Base-by-base conservation (phyloP, 495 filamentous ascomycete genomes). In the Neurospora sp. region DNA sequence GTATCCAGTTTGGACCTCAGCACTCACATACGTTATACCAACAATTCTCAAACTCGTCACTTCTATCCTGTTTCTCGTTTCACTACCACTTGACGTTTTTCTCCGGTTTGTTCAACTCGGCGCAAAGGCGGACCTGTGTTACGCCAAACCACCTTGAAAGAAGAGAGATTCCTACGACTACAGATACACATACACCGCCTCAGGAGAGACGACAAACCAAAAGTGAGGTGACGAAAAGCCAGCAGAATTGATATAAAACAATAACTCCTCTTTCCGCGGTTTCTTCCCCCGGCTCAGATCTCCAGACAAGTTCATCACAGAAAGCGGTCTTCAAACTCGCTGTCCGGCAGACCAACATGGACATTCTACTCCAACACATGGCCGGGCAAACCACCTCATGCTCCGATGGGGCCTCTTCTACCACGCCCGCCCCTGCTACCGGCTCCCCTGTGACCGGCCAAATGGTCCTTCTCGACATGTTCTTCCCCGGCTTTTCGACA, bases 401-500 rank as follows among this genome's bases (percentile, higher is more conserved):
- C 11, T 39, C 17, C 66, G 72, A 69, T 73, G 45, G 42, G 31
- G 3, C 54, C 28, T 66, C 54, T 66, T 66, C 37, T 5, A 36
- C 70, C 40, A 19, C 28, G 15, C 19, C 69, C 6, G 24, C 48
- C 43, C n/a, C 71, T 31, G 42, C 24, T 13, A n/a, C 59, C 31
- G n/a, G 31, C 48, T 6, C 34, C 34, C 39, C 43, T 11, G 34
- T 73, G 11, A 54, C 69, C 6, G 24, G 73, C 5, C 83, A 80
- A 43, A 69, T 79, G 54, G 78, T 75, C n/a, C 82, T 93, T n/a
- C 84, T 94, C 19, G 91, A 94, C 74, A 84, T 88, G 36, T 86
- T 94, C 78, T 89, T 94, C 72, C 92, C 92, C 0, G 92, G 92
- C 19, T 93, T 92, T 79, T 86, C 89, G 1, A 78, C 91, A 74